Evolutionary conservation across 2,329 filamentous ascomycete genomes (phyloP).

Genomic region (Colletotrichum somersetense): DNA sequence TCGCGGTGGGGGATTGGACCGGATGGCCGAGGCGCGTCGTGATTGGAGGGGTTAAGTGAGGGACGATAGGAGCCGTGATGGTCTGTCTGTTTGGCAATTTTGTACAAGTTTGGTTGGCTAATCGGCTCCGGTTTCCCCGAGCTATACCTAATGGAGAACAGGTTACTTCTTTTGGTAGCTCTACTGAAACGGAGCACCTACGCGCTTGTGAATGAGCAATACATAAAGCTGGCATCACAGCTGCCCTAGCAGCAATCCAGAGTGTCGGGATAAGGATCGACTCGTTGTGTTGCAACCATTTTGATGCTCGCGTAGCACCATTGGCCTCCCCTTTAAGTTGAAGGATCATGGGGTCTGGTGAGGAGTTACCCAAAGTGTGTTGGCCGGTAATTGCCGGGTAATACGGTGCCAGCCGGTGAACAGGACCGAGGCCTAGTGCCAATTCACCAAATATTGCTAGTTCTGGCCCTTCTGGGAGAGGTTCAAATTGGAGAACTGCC

Average conservation of each 20-base stretch:
- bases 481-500: neutral
- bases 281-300: neutral
- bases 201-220: neutral
- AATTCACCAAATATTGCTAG: neutral
- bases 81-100: slow-evolving; percentile 13
- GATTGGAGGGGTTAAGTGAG: slow-evolving; percentile 37
- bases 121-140: slow-evolving; percentile 37
- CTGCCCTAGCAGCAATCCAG: neutral
- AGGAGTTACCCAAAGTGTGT: neutral
- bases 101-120: neutral
- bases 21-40: slow-evolving; percentile 29
- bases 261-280: neutral
- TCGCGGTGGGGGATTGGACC: slow-evolving; percentile 27
- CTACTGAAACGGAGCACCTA: neutral
- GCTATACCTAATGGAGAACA: neutral
- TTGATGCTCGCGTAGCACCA: neutral
- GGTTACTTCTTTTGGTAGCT: neutral
- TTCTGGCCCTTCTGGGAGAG: no score
- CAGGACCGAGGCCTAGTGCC: neutral
- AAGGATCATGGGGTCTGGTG: slow-evolving; percentile 9
- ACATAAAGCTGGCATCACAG: neutral
- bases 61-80: neutral
- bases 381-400: slow-evolving; percentile 5
- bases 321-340: neutral
- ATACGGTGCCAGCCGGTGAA: neutral